A percentile compares a stretch with the other conserved stretches of the same genome.
Conservation (phyloP, 2,329 filamentous ascomycete genomes). For the Fusarium lateritium region DNA sequence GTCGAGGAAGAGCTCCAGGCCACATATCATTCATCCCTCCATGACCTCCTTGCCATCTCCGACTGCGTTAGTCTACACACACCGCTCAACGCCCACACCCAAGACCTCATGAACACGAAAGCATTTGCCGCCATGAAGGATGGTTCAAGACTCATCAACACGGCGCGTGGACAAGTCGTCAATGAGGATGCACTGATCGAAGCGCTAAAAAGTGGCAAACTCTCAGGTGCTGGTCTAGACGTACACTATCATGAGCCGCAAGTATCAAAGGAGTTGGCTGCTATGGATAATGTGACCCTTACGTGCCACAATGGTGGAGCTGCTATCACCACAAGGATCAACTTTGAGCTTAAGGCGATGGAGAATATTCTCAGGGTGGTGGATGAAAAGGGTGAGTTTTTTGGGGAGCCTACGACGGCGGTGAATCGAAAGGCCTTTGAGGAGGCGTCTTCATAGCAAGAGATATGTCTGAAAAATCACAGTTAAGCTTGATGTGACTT, state of each 20-base stretch:
- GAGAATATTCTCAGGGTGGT: constrained; percentile 45
- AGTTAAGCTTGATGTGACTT: no score
- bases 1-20: constrained; percentile 51
- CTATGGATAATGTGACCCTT: constrained; percentile 58
- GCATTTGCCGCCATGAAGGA: constrained; percentile 59
- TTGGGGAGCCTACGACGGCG: constrained; percentile 28
- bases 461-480: background rate
- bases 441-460: background rate
- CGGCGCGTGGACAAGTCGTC: constrained; percentile 65
- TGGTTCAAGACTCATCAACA: constrained; percentile 66
- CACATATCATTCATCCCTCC: constrained; percentile 50
- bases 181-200: constrained; percentile 65
- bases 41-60: constrained; percentile 47
- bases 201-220: constrained; percentile 61
- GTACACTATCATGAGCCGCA: constrained; percentile 69
- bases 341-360: constrained; percentile 54
- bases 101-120: constrained; percentile 33
- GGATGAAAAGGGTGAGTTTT: constrained; percentile 36
- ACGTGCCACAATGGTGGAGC: constrained; percentile 57
- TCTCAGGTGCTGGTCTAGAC: constrained; percentile 65
- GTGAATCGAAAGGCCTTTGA: constrained; percentile 28
- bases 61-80: constrained; percentile 56
- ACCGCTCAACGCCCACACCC: constrained; percentile 42
- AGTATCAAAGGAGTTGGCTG: constrained; percentile 57
- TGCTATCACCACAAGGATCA: constrained; percentile 56